phyloP scores from a whole-genome alignment of 1,284 basidiomycete species.

The Pyrrhoderma noxium region DNA sequence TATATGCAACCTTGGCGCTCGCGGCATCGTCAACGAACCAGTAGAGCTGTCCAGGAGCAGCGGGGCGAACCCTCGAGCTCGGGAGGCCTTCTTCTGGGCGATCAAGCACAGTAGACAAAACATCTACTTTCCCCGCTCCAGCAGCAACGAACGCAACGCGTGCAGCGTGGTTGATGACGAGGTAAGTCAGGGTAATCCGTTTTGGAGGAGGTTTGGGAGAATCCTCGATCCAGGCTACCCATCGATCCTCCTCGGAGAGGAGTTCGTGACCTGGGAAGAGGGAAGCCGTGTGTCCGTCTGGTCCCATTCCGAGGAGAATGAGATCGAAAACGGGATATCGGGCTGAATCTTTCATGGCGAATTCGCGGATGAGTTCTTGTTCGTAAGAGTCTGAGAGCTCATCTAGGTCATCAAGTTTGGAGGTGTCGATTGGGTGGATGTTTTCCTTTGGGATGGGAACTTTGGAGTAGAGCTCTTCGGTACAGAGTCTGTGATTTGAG shows the following conservation, averaged over 20 bases:
- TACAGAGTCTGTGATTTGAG: conserved; percentile 83
- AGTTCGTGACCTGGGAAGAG: conserved; percentile 92
- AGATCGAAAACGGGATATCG: conserved; percentile 94
- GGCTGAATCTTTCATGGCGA: conserved; percentile 84
- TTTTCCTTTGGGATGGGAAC: conserved; percentile 74
- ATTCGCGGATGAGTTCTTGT: conserved; percentile 84
- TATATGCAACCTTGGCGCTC: conserved; percentile 51
- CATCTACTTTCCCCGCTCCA: conserved; percentile 81
- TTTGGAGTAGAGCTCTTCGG: conserved; percentile 73
- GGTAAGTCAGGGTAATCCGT: conserved; percentile 86
- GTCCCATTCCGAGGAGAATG: conserved; percentile 88
- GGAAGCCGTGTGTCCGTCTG: conserved; percentile 94
- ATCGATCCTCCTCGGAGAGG: conserved; percentile 79
- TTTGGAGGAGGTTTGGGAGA: conserved; percentile 90
- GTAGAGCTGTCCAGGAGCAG: conserved; percentile 72
- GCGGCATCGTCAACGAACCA: conserved; percentile 91
- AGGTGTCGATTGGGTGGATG: conserved; percentile 80
- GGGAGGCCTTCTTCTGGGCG: conserved; percentile 77
- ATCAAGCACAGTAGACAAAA: conserved; percentile 72
- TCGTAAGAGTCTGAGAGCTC: conserved; percentile 92
- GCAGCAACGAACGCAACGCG: conserved; percentile 84
- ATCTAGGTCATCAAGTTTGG: conserved; percentile 72
- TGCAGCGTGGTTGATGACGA: conserved; percentile 88
- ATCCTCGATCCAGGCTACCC: conserved; percentile 92
- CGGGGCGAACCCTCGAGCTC: conserved; percentile 57